Evolutionary conservation across 352 stramenopile species (phyloP).

Genomic region (Phytopythium kandeliae): DNA sequence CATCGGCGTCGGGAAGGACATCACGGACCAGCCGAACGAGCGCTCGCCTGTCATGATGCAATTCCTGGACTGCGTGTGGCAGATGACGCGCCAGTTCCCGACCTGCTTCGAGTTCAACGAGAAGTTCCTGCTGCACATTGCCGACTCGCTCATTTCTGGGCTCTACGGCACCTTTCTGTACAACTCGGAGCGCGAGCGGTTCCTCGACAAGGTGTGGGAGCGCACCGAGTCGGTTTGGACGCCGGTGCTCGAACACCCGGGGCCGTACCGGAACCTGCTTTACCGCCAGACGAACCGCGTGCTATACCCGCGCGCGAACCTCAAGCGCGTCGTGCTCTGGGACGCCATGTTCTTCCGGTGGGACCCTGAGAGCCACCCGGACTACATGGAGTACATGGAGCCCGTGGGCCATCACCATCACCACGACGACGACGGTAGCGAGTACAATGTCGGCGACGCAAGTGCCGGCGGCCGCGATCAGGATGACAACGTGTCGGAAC

Average conservation of each 20-base stretch:
- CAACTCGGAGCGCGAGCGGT: conserved; percentile 80
- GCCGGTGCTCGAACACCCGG: conserved; percentile 60
- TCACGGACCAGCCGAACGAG: conserved; percentile 73
- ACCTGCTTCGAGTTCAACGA: conserved; percentile 88
- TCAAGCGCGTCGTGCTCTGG: conserved; percentile 84
- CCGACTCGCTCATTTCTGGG: conserved; percentile 72
- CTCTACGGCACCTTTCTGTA: conserved; percentile 82
- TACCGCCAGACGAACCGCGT: conserved; percentile 78
- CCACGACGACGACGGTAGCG: conserved; percentile 17
- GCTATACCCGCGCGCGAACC: conserved; percentile 78
- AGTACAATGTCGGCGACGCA: conserved; percentile 12
- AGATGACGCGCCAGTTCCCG: conserved; percentile 87
- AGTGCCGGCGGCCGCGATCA: conserved; percentile 1
- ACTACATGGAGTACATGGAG: conserved; percentile 87
- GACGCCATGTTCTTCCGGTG: conserved; percentile 85
- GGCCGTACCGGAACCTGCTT: conserved; percentile 63
- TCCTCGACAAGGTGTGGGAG: conserved; percentile 83
- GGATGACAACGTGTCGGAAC: conserved; percentile 4
- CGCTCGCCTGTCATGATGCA: conserved; percentile 83
- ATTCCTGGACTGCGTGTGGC: conserved; percentile 84
- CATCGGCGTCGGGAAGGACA: conserved; percentile 76
- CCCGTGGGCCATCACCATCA: conserved; percentile 29
- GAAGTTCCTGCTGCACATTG: conserved; percentile 76
- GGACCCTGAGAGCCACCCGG: conserved; percentile 78
- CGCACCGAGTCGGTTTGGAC: conserved; percentile 83